These are phyloP conservation scores for Funneliformis mosseae DNA, from an alignment of 192 early-diverging fungal species.

Conservation along the genomic window DNA sequence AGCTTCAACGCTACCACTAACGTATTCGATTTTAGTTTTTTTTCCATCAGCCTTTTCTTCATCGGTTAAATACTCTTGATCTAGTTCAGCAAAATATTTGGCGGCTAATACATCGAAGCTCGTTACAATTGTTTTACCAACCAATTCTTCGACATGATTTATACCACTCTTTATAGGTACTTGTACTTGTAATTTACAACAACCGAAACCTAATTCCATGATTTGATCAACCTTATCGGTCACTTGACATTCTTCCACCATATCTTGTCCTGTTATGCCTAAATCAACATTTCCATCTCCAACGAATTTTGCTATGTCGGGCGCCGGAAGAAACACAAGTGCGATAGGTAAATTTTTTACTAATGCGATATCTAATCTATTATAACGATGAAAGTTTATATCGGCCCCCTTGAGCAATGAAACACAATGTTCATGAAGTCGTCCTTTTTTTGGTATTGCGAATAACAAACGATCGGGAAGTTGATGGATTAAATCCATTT, in stretches of 20 bases:
- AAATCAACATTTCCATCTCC: constrained; percentile 94
- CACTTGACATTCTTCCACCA: constrained; percentile 82
- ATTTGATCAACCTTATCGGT: constrained; percentile 71
- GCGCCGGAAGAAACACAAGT: constrained; percentile 92
- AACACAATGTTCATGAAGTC: constrained; percentile 89
- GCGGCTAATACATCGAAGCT: constrained; percentile 77
- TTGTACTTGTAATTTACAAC: constrained; percentile 91
- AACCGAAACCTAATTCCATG: constrained; percentile 86
- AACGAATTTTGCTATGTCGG: constrained; percentile 96
- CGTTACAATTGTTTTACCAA: constrained; percentile 94
- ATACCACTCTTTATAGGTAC: constrained; percentile 68
- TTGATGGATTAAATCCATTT: constrained; percentile 64
- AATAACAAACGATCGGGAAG: constrained; percentile 80
- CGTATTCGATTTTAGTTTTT: constrained; percentile 81
- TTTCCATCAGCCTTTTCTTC: constrained; percentile 38
- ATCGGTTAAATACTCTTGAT: constrained; percentile 49
- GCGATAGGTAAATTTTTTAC: constrained; percentile 93
- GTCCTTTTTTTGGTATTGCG: constrained; percentile 98
- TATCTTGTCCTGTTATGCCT: constrained; percentile 97
- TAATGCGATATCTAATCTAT: constrained; percentile 96
- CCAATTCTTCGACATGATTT: constrained; percentile 62
- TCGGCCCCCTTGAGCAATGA: constrained; percentile 86
- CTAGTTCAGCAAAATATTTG: constrained; percentile 76
- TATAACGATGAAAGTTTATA: constrained; percentile 92
- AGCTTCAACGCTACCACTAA: constrained; percentile 93